These are phyloP conservation scores for Xylariales sp. DNA, from an alignment of 2,329 filamentous ascomycete genomes.

Conservation along the genomic window DNA sequence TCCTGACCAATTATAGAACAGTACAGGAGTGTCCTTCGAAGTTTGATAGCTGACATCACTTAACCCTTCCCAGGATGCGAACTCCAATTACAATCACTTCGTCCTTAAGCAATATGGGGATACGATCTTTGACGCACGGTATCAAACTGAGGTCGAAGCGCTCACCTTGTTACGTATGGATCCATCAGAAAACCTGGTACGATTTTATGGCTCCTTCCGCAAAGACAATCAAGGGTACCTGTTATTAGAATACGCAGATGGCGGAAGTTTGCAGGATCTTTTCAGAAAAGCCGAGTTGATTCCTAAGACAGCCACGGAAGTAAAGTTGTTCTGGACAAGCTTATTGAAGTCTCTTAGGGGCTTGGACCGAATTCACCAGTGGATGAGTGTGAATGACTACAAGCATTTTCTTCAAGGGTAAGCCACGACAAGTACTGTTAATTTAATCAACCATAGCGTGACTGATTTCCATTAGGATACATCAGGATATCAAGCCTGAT, in stretches of 20 bases:
- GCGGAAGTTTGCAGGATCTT: slow-evolving; percentile 10
- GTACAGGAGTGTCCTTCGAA: too few species aligned
- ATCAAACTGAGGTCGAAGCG: slow-evolving; percentile 11
- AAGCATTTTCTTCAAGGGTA: slow-evolving; percentile 10
- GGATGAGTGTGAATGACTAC: slow-evolving; percentile 6
- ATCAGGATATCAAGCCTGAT: slow-evolving; percentile 15
- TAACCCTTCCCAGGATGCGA: not conserved
- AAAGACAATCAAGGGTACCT: slow-evolving; percentile 10
- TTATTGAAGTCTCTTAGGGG: slow-evolving; percentile 9
- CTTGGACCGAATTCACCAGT: slow-evolving; percentile 8
- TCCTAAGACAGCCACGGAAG: slow-evolving; percentile 5
- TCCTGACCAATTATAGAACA: too few species aligned
- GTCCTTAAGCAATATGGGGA: slow-evolving; percentile 1
- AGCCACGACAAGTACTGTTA: not conserved
- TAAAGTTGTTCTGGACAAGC: slow-evolving; percentile 10
- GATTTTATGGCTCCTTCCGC: slow-evolving; percentile 14
- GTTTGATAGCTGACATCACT: not conserved
- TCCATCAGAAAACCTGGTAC: slow-evolving; percentile 9
- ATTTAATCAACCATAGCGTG: too few species aligned
- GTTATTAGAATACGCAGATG: slow-evolving; percentile 13
- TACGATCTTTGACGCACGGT: slow-evolving; percentile 5
- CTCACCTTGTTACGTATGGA: slow-evolving; percentile 9
- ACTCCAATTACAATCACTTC: not conserved
- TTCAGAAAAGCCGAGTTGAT: slow-evolving; percentile 2
- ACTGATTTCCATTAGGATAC: slow-evolving; percentile 8